Percentiles rank a stretch among this genome's conserved stretches.
These are phyloP conservation scores for Leucoagaricus sp. DNA, from an alignment of 1,284 basidiomycete species.

Conservation along the genomic window DNA sequence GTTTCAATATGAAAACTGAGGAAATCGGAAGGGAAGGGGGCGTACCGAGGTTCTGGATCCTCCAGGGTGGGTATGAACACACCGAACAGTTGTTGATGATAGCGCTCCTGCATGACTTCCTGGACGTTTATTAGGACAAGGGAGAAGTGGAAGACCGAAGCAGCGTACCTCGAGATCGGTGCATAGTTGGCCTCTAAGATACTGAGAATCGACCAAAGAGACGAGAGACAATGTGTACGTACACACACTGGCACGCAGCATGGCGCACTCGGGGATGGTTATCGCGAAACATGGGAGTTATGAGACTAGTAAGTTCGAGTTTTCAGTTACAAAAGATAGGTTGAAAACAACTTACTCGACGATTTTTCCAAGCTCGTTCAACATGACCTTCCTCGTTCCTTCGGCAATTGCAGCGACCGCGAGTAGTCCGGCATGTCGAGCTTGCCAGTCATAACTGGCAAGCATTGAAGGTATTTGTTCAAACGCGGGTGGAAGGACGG, in stretches of 20 bases:
- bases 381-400: conserved; percentile 75
- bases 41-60: conserved; percentile 72
- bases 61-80: conserved; percentile 74
- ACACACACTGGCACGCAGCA: conserved; percentile 88
- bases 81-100: conserved; percentile 67
- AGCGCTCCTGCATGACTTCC: conserved; percentile 76
- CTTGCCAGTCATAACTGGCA: conserved; percentile 76
- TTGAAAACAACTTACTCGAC: conserved; percentile 53
- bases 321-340: neutral
- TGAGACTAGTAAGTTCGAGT: too few relatives aligned
- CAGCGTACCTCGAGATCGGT: conserved; percentile 76
- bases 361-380: conserved; percentile 74
- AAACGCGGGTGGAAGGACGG: conserved; percentile 74
- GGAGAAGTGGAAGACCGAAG: neutral
- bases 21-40: too few relatives aligned
- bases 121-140: conserved; percentile 25
- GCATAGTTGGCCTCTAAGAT: conserved; percentile 73
- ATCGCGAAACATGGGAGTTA: conserved; percentile 76
- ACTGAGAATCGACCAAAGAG: conserved; percentile 4
- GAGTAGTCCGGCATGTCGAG: conserved; percentile 80
- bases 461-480: conserved; percentile 78
- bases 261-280: conserved; percentile 80
- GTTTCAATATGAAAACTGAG: too few relatives aligned
- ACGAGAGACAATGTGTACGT: conserved; percentile 26
- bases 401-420: conserved; percentile 79